phyloP scores from a whole-genome alignment of 345 rosid species.

The Eucalyptus urophylla region DNA sequence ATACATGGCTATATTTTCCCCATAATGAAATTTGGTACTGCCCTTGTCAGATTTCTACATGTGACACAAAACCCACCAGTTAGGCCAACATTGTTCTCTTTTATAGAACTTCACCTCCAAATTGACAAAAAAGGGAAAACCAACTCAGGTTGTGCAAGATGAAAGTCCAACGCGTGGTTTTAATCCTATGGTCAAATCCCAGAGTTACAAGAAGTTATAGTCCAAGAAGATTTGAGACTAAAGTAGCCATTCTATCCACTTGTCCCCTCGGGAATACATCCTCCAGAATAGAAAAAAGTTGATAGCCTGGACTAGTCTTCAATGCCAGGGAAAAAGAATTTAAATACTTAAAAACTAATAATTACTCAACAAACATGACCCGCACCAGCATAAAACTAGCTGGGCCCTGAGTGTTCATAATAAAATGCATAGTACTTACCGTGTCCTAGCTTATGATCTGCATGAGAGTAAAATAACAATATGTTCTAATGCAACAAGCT shows the following conservation, averaged over 20 bases:
- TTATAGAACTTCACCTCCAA: background rate
- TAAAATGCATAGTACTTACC: background rate
- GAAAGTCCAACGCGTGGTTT: background rate
- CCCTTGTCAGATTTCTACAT: background rate
- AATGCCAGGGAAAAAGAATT: background rate
- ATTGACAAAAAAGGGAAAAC: background rate
- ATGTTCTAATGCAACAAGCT: background rate
- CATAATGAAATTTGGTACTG: background rate
- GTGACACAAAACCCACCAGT: background rate
- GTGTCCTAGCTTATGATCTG: background rate
- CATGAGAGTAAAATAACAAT: background rate
- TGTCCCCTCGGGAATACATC: background rate
- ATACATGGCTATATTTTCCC: background rate
- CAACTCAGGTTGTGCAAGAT: background rate
- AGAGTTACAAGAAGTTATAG: background rate
- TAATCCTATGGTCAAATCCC: background rate
- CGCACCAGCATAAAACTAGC: background rate
- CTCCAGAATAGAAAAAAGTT: background rate
- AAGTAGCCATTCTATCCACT: background rate
- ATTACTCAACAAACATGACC: background rate
- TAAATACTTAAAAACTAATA: background rate
- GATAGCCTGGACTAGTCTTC: background rate
- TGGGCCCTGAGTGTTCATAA: background rate
- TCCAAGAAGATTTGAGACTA: background rate
- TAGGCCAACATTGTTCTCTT: background rate